Percentiles rank a stretch among this genome's conserved stretches.
Conservation (phyloP, 352 stramenopile genomes). For the Phytophthora pinifolia region DNA sequence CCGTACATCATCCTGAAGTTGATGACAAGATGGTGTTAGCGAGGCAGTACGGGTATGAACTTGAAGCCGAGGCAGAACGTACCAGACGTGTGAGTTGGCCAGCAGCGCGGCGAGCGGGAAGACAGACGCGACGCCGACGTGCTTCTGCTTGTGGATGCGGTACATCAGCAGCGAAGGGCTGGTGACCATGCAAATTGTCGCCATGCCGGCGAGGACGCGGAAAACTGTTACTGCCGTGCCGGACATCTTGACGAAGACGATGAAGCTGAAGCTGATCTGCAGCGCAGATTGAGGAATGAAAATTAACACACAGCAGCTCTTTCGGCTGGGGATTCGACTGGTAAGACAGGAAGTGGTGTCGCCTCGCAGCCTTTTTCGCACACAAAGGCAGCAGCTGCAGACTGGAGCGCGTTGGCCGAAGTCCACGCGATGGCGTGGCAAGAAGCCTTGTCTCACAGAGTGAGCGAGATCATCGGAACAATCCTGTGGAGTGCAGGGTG, state of each 20-base stretch:
- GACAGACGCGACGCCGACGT: constrained; percentile 39
- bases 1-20: constrained; percentile 45
- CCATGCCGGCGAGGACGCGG: constrained; percentile 31
- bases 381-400: constrained; percentile 18
- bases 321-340: background rate
- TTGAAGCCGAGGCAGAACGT: constrained; percentile 20
- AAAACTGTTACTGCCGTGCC: constrained; percentile 27
- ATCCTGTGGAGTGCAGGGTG: constrained; percentile 20
- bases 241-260: constrained; percentile 17
- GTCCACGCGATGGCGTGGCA: constrained; percentile 19
- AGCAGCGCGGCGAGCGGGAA: constrained; percentile 44
- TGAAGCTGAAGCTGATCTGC: background rate
- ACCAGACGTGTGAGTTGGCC: constrained; percentile 44
- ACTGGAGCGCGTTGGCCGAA: constrained; percentile 5
- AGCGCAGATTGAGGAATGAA: constrained; percentile 23
- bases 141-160: constrained; percentile 43
- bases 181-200: constrained; percentile 43
- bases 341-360: constrained; percentile 14
- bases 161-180: constrained; percentile 43
- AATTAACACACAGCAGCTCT: background rate
- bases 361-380: constrained; percentile 16
- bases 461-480: constrained; percentile 26
- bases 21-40: constrained; percentile 21
- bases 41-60: constrained; percentile 6
- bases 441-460: constrained; percentile 22